These are phyloP conservation scores for Candida coleopterorum DNA, from an alignment of 805 yeast species.

Conservation along the genomic window DNA sequence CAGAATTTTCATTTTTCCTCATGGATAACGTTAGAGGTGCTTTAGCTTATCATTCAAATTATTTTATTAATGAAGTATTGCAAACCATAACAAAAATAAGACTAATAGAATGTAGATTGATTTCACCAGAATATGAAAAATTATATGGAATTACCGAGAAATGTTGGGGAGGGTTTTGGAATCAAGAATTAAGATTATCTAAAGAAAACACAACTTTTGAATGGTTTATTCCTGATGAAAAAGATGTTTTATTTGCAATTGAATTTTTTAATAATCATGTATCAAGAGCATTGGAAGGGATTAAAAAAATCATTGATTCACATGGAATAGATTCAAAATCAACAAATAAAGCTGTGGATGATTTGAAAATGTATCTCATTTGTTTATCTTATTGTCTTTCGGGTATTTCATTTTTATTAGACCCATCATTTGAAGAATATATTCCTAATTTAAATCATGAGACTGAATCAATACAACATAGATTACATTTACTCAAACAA, in stretches of 20 bases:
- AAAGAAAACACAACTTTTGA: slow-evolving; percentile 47
- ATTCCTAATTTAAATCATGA: slow-evolving; percentile 35
- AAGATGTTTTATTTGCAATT: slow-evolving; percentile 58
- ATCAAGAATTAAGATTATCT: slow-evolving; percentile 46
- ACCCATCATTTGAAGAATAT: slow-evolving; percentile 58
- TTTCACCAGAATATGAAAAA: slow-evolving; percentile 40
- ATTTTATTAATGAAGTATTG: slow-evolving; percentile 62
- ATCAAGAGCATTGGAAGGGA: slow-evolving; percentile 36
- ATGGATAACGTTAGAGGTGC: slow-evolving; percentile 58
- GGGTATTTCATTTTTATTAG: slow-evolving; percentile 69
- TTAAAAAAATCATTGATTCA: slow-evolving; percentile 32
- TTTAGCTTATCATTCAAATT: slow-evolving; percentile 54
- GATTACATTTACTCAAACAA: slow-evolving; percentile 30
- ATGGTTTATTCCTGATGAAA: slow-evolving; percentile 70
- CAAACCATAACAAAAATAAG: slow-evolving; percentile 60
- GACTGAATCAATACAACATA: slow-evolving; percentile 28
- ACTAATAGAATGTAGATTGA: slow-evolving; percentile 50
- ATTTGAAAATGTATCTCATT: slow-evolving; percentile 48
- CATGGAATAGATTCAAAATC: slow-evolving; percentile 16
- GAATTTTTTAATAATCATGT: slow-evolving; percentile 50
- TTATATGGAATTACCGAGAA: slow-evolving; percentile 40
- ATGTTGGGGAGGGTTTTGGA: slow-evolving; percentile 76
- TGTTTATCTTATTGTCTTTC: slow-evolving; percentile 58
- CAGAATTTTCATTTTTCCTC: slow-evolving; percentile 41
- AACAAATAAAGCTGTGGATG: slow-evolving; percentile 42